Conservation (phyloP, 2,329 filamentous ascomycete species). For the Thelonectria olida region DNA sequence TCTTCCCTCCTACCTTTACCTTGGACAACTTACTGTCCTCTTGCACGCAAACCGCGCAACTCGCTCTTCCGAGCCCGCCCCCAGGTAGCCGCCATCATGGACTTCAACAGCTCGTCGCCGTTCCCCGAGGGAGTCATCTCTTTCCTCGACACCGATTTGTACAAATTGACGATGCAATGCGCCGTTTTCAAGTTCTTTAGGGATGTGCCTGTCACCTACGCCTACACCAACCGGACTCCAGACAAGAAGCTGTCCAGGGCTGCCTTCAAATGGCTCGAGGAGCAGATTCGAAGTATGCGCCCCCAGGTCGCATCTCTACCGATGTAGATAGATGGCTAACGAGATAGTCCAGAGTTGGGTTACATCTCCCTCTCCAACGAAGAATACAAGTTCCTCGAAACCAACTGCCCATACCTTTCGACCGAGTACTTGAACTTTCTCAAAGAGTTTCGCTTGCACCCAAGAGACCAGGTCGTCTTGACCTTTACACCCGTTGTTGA, state of each 20-base stretch:
- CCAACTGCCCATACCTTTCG: constrained; percentile 82
- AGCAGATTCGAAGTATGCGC: constrained; percentile 80
- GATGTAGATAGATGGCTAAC: constrained; percentile 36
- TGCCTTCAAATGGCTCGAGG: constrained; percentile 85
- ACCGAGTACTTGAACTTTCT: constrained; percentile 83
- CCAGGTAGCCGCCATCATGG: constrained; percentile 54
- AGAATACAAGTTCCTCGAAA: constrained; percentile 81
- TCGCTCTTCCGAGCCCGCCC: too few species aligned
- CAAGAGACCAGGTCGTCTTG: constrained; percentile 80
- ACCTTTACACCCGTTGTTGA: constrained; percentile 67
- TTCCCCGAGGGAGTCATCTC: constrained; percentile 82
- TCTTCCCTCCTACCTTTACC: background rate
- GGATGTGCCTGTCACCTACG: constrained; percentile 83
- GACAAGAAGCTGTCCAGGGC: constrained; percentile 88
- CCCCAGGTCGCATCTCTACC: background rate
- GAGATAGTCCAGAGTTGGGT: constrained; percentile 71
- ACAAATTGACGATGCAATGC: constrained; percentile 99
- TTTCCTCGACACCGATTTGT: constrained; percentile 84
- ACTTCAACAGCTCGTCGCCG: constrained; percentile 72
- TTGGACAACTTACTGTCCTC: background rate
- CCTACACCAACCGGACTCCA: constrained; percentile 94
- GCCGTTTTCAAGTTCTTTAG: constrained; percentile 93
- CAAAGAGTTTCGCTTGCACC: constrained; percentile 81
- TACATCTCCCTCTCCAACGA: constrained; percentile 82
- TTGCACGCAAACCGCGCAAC: background rate